Evolutionary conservation across 2,329 filamentous ascomycete genomes (phyloP).

Genomic region (Xylariaceae sp.): DNA sequence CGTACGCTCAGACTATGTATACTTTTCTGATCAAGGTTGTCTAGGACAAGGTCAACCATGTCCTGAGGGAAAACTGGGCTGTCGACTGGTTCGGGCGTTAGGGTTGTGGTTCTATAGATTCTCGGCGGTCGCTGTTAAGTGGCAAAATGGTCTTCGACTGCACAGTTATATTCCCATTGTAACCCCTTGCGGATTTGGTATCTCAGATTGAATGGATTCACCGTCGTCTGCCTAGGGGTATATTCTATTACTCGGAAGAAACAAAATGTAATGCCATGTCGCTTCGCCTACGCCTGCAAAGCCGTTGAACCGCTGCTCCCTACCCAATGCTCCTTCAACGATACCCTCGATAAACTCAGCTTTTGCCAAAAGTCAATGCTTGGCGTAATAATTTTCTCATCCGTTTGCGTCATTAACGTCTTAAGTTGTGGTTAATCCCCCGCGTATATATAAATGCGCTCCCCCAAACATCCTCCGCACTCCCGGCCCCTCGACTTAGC

Average conservation of each 20-base stretch:
- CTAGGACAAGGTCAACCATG: neutral
- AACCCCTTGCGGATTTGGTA: neutral
- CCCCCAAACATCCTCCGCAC: no score
- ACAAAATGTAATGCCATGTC: conserved; percentile 1
- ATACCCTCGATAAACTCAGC: neutral
- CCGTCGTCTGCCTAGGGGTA: no score
- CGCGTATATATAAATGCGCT: no score
- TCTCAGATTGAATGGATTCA: neutral
- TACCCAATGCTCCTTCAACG: neutral
- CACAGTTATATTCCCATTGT: neutral
- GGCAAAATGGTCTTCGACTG: neutral
- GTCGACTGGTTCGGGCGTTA: conserved; percentile 12
- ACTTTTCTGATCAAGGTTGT: conserved; percentile 5
- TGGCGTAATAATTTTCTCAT: no score
- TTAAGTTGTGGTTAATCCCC: no score
- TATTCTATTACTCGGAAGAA: no score
- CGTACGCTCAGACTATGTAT: conserved; percentile 4
- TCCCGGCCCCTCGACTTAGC: neutral
- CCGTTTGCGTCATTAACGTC: no score
- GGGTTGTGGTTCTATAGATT: conserved; percentile 10
- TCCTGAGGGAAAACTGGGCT: neutral
- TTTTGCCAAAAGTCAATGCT: neutral
- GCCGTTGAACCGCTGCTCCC: no score
- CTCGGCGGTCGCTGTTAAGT: neutral
- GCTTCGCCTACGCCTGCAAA: neutral